Base-by-base conservation (phyloP, 1,139 yeast species). In the Pichia sp. region DNA sequence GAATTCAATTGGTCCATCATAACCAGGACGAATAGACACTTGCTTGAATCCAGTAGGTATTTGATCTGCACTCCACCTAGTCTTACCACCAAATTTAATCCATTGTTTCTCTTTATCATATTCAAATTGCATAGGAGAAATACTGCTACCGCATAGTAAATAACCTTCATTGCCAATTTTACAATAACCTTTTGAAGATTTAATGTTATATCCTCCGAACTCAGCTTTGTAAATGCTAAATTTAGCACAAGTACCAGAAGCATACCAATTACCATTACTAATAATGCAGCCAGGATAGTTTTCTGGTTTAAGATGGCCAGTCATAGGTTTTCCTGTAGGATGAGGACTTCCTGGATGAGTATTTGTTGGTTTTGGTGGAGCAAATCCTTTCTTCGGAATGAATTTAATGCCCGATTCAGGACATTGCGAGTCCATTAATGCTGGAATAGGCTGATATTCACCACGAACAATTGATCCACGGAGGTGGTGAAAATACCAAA, bases 401-500 rank as follows among this genome's bases (percentile, higher is more conserved):
- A 79, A 87, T 54, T 73, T 76, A 56, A 90, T 84, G 3, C 92
- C 92, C 4, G 69, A 62, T 4, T 67, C 70, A 1, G 90, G 90
- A 63, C 97, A 92, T 46, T 76, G 72, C 12, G 86, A 68, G 37
- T 57, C 57, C 24, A 66, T 55, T 45, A 83, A 65, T 1, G 87
- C 65, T 44, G 83, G 84, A 39, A 85, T 78, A 23, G 84, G 84
- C 12, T 71, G 60, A 59, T 84, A 90, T 24, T 77, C 64, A 44
- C 89, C 89, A 31, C 70, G 67, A 33, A 77, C 68, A 11, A 90
- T 71, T 0, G 96, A 78, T 0, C 97, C 97, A 55, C 74, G 69
- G 46, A 90, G 68, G 51, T 82, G 75, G 66, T 86, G 92, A 66
- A 76, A 90, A 65, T 90, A 92, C 96, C 97, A 90, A 28, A 92